Conservation (phyloP, 228 moss, liverwort and hornwort species). For the Sphagnum magellanicum region DNA sequence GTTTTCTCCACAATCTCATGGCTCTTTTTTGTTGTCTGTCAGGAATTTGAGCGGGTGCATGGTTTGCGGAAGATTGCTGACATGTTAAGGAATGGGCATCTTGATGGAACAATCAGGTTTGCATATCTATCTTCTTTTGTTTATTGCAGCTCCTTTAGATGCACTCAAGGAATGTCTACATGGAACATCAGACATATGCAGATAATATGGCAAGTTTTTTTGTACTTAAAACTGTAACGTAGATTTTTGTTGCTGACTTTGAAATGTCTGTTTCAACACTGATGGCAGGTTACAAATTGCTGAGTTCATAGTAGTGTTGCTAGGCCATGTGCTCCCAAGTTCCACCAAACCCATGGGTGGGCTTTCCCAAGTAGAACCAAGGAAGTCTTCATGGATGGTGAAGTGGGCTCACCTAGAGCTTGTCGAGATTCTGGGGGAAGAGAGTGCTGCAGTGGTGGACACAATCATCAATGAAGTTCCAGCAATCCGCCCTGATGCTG, state of each 20-base stretch:
- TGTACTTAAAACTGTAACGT: neutral
- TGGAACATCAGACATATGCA: neutral
- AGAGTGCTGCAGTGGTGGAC: slow-evolving; percentile 44
- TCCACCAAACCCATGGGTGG: slow-evolving; percentile 31
- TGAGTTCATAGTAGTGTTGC: slow-evolving; percentile 68
- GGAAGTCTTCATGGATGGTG: slow-evolving; percentile 41
- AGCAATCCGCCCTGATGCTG: slow-evolving; percentile 18
- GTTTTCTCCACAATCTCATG: too few species aligned
- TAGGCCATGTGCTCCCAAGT: slow-evolving; percentile 57
- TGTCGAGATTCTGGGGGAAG: slow-evolving; percentile 61
- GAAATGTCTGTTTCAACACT: too few species aligned
- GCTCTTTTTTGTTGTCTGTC: slow-evolving; percentile 1
- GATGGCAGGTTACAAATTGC: slow-evolving; percentile 64
- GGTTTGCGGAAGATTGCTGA: slow-evolving; percentile 84
- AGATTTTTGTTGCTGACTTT: neutral
- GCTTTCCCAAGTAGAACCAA: slow-evolving; percentile 36
- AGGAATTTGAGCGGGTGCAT: slow-evolving; percentile 88
- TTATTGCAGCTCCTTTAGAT: neutral
- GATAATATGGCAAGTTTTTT: neutral
- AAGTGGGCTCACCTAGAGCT: slow-evolving; percentile 73
- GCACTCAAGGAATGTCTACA: neutral
- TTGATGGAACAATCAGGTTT: slow-evolving; percentile 69
- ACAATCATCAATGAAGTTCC: slow-evolving; percentile 22
- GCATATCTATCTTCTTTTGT: neutral
- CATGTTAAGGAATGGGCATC: slow-evolving; percentile 50